These are phyloP conservation scores for Isoetes taiwanensis DNA, from an alignment of 75 land plant species.

Conservation along the genomic window DNA sequence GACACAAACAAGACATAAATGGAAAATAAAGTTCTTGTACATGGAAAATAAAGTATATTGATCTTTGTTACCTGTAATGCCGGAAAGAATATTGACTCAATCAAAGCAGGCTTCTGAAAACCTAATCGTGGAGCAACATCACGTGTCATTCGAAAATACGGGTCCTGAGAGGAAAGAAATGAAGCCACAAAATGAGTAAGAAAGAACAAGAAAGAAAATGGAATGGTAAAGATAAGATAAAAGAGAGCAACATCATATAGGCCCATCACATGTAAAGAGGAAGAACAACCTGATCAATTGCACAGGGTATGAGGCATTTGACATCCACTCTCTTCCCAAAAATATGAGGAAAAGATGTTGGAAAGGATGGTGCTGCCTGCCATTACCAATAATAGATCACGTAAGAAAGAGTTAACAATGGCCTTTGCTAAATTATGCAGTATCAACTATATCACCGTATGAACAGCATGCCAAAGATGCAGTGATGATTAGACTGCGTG, in stretches of 20 bases:
- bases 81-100: conserved; percentile 82
- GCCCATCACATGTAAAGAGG: too few relatives aligned
- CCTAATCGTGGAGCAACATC: conserved; percentile 96
- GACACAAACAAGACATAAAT: background rate
- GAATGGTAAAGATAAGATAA: too few relatives aligned
- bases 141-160: conserved; percentile 93
- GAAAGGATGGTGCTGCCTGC: conserved; percentile 97
- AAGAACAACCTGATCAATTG: conserved; percentile 79
- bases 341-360: conserved; percentile 90
- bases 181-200: background rate
- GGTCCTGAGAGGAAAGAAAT: conserved; percentile 53
- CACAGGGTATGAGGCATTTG: conserved; percentile 91
- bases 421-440: background rate
- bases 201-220: too few relatives aligned
- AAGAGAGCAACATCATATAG: too few relatives aligned
- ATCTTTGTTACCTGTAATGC: conserved; percentile 67
- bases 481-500: background rate
- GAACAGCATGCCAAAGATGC: background rate
- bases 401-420: background rate
- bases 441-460: background rate
- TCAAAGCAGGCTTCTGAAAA: conserved; percentile 76
- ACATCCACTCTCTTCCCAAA: conserved; percentile 58
- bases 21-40: background rate
- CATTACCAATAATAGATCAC: background rate
- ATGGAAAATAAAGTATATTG: background rate